phyloP scores from a whole-genome alignment of 176 grass and related monocot genomes.

The Musa troglodytarum region DNA sequence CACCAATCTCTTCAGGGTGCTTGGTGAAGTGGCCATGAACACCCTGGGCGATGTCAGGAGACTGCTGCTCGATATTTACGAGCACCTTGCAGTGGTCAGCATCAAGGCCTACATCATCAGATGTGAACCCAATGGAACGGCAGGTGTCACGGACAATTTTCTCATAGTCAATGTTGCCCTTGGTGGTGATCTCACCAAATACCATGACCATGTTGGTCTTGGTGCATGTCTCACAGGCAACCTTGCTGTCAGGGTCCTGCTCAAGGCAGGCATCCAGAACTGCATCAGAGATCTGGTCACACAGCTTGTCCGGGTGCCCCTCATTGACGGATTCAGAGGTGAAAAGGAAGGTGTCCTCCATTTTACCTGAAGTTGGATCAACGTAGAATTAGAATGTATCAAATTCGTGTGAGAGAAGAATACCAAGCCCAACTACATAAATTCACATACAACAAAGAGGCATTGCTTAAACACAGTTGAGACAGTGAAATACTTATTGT shows the following conservation, averaged over 20 bases:
- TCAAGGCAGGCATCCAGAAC: constrained; percentile 6
- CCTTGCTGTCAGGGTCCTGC: constrained; percentile 6
- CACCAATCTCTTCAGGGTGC: constrained; percentile 14
- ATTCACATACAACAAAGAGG: background rate
- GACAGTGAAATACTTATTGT: background rate
- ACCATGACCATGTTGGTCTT: constrained; percentile 11
- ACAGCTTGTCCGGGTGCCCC: background rate
- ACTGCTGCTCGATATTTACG: constrained; percentile 8
- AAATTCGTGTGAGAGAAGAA: background rate
- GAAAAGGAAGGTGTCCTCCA: constrained; percentile 10
- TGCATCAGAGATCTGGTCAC: constrained; percentile 4
- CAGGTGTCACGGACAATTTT: constrained; percentile 9
- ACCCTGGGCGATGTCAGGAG: constrained; percentile 9
- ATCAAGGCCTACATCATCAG: constrained; percentile 12
- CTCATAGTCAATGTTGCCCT: background rate
- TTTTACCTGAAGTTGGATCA: background rate
- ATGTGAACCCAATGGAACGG: background rate
- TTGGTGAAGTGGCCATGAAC: constrained; percentile 14
- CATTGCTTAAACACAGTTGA: background rate
- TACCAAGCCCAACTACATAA: background rate
- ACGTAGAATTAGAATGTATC: background rate
- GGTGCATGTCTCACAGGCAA: constrained; percentile 9
- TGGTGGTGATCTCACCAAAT: constrained; percentile 4
- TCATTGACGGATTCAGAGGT: constrained; percentile 2
- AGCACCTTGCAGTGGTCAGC: constrained; percentile 12